Percentiles rank a stretch among this genome's conserved stretches.
phyloP scores from a whole-genome alignment of 805 yeast genomes.

The Monosporozyma aquatica region DNA sequence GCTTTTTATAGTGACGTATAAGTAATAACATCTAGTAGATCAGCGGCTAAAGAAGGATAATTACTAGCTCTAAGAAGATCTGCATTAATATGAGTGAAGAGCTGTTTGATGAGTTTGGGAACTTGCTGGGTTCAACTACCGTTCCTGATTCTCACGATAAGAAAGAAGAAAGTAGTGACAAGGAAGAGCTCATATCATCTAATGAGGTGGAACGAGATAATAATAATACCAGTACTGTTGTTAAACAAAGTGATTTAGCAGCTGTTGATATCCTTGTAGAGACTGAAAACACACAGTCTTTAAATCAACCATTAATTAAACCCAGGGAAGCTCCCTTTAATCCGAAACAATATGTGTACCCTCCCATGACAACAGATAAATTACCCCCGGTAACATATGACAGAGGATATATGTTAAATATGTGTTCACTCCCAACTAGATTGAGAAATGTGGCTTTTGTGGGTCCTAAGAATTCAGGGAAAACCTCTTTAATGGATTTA shows the following conservation, averaged over 20 bases:
- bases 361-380: slow-evolving; percentile 25
- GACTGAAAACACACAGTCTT: slow-evolving; percentile 43
- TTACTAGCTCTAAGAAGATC: no score
- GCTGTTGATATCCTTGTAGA: slow-evolving; percentile 59
- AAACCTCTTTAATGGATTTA: slow-evolving; percentile 67
- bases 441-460: slow-evolving; percentile 65
- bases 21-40: no score
- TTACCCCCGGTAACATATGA: slow-evolving; percentile 56
- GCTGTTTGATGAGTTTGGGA: slow-evolving; percentile 59
- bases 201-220: slow-evolving; percentile 2
- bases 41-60: no score
- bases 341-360: not conserved
- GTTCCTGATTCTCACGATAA: not conserved
- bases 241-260: slow-evolving; percentile 7
- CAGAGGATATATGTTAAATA: slow-evolving; percentile 48
- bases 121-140: slow-evolving; percentile 13
- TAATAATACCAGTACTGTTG: no score
- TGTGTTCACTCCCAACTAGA: slow-evolving; percentile 48
- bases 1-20: no score
- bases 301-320: slow-evolving; percentile 56
- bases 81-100: slow-evolving; percentile 51
- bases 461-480: slow-evolving; percentile 83
- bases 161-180: not conserved
- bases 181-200: not conserved
- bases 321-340: slow-evolving; percentile 32